A percentile compares a stretch with the other conserved stretches of the same genome.
Evolutionary conservation across 148 eudicot genomes (phyloP).

Genomic region (Camellia sinensis): DNA sequence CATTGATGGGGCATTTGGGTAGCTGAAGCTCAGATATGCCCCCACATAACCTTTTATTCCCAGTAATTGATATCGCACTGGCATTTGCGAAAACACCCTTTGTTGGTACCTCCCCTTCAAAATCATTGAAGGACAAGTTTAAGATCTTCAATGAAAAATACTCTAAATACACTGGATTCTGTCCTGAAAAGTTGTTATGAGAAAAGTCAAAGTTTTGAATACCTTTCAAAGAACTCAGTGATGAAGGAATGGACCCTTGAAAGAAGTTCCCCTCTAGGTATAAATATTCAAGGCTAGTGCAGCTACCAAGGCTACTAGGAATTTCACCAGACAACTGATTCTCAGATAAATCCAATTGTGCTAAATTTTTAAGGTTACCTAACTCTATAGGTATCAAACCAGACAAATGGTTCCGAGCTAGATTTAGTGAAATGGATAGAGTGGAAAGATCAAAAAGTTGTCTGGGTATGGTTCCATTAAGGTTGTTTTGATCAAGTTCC

Average conservation of each 20-base stretch:
- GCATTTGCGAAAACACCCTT: constrained; percentile 13
- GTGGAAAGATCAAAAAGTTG: background rate
- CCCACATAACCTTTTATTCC: constrained; percentile 20
- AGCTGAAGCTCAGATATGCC: constrained; percentile 5
- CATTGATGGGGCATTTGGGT: background rate
- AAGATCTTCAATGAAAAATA: background rate
- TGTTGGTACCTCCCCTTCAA: constrained; percentile 18
- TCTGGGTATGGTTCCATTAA: constrained; percentile 13
- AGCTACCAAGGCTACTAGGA: constrained; percentile 9
- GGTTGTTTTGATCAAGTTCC: constrained; percentile 9
- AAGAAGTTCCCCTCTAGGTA: background rate
- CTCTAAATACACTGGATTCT: background rate
- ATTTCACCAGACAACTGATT: constrained; percentile 14
- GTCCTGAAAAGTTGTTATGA: constrained; percentile 16
- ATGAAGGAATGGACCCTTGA: constrained; percentile 7
- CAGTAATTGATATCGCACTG: constrained; percentile 8
- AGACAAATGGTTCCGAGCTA: background rate
- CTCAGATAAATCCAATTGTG: constrained; percentile 6
- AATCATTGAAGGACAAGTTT: constrained; percentile 16
- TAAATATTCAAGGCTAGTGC: background rate
- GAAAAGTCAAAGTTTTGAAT: constrained; percentile 14
- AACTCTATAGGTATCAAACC: constrained; percentile 9
- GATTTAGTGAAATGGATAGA: constrained; percentile 8
- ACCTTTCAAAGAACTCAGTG: constrained; percentile 4
- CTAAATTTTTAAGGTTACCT: background rate